Evolutionary conservation across 225 moss, liverwort and hornwort species (phyloP).

Genomic region (Polytrichum formosum): DNA sequence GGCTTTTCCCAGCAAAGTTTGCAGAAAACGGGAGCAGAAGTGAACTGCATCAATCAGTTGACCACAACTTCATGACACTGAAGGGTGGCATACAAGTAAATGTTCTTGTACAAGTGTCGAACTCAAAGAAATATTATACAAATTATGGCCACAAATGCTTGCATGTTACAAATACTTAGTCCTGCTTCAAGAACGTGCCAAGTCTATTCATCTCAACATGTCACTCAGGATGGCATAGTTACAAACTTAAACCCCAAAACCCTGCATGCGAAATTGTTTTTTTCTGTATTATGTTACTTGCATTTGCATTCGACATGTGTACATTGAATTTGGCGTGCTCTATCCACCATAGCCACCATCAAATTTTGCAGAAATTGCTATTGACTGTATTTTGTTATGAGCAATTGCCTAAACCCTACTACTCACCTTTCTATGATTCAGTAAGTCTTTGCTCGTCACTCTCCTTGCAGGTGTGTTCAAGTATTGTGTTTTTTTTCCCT

Average conservation of each 20-base stretch:
- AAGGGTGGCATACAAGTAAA: slow-evolving; percentile 5
- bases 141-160: not conserved
- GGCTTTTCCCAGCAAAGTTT: not conserved
- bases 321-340: no score
- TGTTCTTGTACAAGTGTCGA: not conserved
- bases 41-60: not conserved
- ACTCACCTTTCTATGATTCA: no score
- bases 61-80: slow-evolving; percentile 1
- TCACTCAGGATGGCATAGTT: not conserved
- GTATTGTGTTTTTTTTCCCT: no score
- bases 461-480: no score
- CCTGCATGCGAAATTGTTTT: no score
- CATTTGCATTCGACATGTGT: no score
- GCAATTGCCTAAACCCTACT: no score
- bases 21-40: not conserved
- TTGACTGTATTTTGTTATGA: no score
- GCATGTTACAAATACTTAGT: not conserved
- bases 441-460: no score
- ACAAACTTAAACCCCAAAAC: not conserved
- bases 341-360: no score
- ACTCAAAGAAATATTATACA: not conserved
- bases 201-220: not conserved
- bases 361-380: no score
- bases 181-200: not conserved
- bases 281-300: no score